These are phyloP conservation scores for Pestalotiopsis sp. DNA, from an alignment of 2,329 filamentous ascomycete genomes.

Conservation along the genomic window DNA sequence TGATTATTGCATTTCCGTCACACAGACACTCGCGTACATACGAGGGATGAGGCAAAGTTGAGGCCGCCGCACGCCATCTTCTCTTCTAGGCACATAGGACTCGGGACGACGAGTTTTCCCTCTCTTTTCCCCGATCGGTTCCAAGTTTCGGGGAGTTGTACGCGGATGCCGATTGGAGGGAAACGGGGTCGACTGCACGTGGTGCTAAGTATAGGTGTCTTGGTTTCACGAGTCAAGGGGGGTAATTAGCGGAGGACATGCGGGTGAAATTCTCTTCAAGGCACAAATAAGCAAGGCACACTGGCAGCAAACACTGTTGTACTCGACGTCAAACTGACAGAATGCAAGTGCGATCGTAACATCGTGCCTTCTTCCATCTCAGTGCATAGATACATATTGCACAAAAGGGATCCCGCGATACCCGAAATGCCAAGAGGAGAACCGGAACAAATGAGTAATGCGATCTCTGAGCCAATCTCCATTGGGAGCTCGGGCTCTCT, in stretches of 20 bases:
- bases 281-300: neutral
- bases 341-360: no score
- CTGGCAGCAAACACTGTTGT: no score
- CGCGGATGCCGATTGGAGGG: neutral
- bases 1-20: neutral
- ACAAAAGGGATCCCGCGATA: neutral
- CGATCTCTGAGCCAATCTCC: no score
- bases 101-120: neutral
- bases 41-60: no score
- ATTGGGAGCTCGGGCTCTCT: no score
- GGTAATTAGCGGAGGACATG: neutral
- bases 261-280: neutral
- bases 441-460: neutral
- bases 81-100: neutral
- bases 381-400: neutral
- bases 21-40: no score
- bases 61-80: no score
- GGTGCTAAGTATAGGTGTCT: neutral
- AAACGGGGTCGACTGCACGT: neutral
- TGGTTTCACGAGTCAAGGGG: neutral
- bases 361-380: no score
- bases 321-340: no score
- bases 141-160: neutral
- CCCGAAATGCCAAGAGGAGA: neutral
- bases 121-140: neutral